These are phyloP conservation scores for Xylaria sp. DNA, from an alignment of 2,329 filamentous ascomycete species.

Conservation along the genomic window DNA sequence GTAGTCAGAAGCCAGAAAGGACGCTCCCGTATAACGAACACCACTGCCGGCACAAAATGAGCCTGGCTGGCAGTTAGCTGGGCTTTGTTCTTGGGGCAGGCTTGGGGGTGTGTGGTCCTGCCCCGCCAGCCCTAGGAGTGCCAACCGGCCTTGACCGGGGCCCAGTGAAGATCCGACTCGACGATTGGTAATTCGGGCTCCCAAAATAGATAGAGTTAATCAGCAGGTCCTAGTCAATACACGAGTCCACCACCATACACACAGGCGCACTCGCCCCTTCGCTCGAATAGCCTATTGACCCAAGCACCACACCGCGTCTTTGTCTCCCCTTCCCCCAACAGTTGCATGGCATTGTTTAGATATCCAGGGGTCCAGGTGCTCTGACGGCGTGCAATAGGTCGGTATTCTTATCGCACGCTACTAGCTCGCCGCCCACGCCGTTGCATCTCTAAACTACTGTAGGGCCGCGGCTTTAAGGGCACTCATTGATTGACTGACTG, in stretches of 20 bases:
- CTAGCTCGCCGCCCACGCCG: background rate
- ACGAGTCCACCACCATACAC: background rate
- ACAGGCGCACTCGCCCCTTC: background rate
- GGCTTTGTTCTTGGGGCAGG: too few relatives aligned
- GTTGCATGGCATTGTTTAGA: slow-evolving; percentile 14
- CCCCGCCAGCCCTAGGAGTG: slow-evolving; percentile 37
- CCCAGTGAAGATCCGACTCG: slow-evolving; percentile 28
- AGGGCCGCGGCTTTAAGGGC: too few relatives aligned
- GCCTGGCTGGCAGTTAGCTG: too few relatives aligned
- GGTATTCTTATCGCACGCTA: slow-evolving; percentile 22
- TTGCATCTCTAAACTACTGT: background rate
- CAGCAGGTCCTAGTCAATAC: slow-evolving; percentile 23
- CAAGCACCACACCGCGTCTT: slow-evolving; percentile 14
- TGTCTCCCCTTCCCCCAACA: background rate
- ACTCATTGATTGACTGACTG: too few relatives aligned
- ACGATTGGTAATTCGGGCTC: slow-evolving; percentile 35
- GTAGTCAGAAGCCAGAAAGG: background rate
- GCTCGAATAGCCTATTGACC: slow-evolving; percentile 19
- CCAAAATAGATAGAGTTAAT: slow-evolving; percentile 39
- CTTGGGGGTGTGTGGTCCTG: slow-evolving; percentile 6
- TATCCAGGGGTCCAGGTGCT: slow-evolving; percentile 18
- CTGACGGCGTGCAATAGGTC: slow-evolving; percentile 16
- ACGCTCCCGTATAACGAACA: background rate
- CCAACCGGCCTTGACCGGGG: slow-evolving; percentile 4
- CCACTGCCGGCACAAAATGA: background rate